A percentile compares a stretch with the other conserved stretches of the same genome.
Evolutionary conservation across 1,284 basidiomycete species (phyloP).

Genomic region (Phellopilus nigrolimitatus): DNA sequence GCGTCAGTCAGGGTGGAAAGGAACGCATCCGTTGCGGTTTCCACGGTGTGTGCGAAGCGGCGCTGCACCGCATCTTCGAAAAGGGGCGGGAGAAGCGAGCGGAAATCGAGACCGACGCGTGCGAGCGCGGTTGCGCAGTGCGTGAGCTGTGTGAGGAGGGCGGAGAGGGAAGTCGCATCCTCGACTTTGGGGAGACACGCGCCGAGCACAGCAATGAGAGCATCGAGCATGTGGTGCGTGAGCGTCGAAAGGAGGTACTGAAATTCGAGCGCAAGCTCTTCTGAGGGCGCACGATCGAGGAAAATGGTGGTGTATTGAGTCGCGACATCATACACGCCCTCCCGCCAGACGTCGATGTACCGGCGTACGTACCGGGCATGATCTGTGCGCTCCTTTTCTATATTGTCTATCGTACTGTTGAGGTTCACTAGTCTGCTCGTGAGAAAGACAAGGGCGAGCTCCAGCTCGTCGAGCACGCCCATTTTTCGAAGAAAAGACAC

Average conservation of each 20-base stretch:
- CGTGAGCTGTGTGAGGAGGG: slow-evolving; percentile 85
- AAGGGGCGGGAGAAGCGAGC: slow-evolving; percentile 54
- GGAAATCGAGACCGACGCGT: slow-evolving; percentile 87
- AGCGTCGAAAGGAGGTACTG: slow-evolving; percentile 54
- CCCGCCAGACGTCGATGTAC: slow-evolving; percentile 89
- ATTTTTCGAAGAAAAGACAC: slow-evolving; percentile 82
- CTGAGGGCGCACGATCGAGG: slow-evolving; percentile 50
- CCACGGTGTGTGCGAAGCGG: slow-evolving; percentile 30
- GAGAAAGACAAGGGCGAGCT: slow-evolving; percentile 66
- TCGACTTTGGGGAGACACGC: slow-evolving; percentile 41
- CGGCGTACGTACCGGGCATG: slow-evolving; percentile 75
- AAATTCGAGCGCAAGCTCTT: slow-evolving; percentile 20
- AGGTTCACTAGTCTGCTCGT: slow-evolving; percentile 56
- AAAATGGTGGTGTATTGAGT: slow-evolving; percentile 90
- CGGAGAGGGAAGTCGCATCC: slow-evolving; percentile 68
- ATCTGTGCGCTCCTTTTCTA: slow-evolving; percentile 48
- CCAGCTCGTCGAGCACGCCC: slow-evolving; percentile 54
- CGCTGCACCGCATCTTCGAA: slow-evolving; percentile 37
- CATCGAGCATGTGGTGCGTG: slow-evolving; percentile 32
- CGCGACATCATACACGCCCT: slow-evolving; percentile 88
- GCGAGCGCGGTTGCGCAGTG: slow-evolving; percentile 91
- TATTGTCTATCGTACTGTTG: slow-evolving; percentile 36
- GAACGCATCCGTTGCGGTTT: slow-evolving; percentile 12
- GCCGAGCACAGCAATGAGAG: slow-evolving; percentile 52
- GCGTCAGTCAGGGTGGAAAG: slow-evolving; percentile 11